Evolutionary conservation across 129 eudicot species (phyloP), one percentile per base, ranked within the genome.

Genomic region (Cynara cardunculus): DNA sequence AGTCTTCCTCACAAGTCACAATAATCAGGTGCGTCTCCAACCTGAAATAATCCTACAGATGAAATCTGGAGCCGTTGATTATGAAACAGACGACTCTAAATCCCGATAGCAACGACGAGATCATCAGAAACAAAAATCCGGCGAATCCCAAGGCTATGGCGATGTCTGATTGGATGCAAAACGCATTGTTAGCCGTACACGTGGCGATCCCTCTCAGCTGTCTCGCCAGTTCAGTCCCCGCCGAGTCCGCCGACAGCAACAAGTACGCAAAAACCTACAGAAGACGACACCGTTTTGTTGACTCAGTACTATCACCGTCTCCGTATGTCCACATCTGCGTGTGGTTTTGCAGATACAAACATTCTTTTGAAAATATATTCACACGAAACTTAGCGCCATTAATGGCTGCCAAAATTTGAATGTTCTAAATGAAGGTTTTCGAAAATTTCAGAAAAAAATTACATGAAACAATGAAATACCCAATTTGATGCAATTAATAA

Each of bases 1-100:
- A 82, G 3, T 71, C 70, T 72, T 28, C 46, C 16, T 22, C 71
- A 59, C 84, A 11, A 37, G 7, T 34, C 2, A 28, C 8, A 46
- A 74, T 34, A 76, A 82, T 69, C 81, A 26, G 41, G 76, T 44
- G 76, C 46, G 25, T 14, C 81, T 76, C 11, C 5, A 12, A 10
- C 25, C 28, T 13, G 3, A 71, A 83, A 64, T 79, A 66, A 64
- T 26, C 53, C 77, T 85, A 92, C 34, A 89, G 59, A 71, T 89
- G 92, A 85, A 81, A 92, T 70, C 97, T 88, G 31, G 94, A 88
- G 61, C 94, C 91, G 71, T 88, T 92, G 76, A 89, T 83, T 39
- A 92, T 69, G 81, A 88, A 92, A 80, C 87, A 84, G 4, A 84
- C 97, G 41, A 83, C 97, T 75, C 97, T 88, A 44, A 89, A 92